Base-by-base conservation (phyloP, 345 rosid species). In the Citrus australasica region DNA sequence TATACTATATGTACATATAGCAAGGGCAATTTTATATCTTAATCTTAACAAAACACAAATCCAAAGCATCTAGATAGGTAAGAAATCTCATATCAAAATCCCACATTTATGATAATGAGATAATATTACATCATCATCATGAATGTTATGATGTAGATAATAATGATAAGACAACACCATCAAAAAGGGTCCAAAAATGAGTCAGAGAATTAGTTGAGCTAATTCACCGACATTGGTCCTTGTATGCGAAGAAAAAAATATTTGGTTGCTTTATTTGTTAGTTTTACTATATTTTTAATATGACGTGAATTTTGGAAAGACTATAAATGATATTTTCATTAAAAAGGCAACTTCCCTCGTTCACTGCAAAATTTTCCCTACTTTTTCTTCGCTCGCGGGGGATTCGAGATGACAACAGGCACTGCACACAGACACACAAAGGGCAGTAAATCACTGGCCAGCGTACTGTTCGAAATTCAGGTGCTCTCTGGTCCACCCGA, bases 381-480 rank as follows among this genome's bases (percentile, higher is more conserved):
- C 82, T 77, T 83, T 83, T 68, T 77, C 87, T 79, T 77, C 70
- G 87, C 76, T 84, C 71, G 84, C 82, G 87, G 87, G 85, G 82
- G 82, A 79, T 82, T 86, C 77, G 79, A 85, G 86, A 84, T 63
- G 77, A 76, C 78, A 79, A 82, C 83, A 78, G 84, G 35, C 81
- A 79, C 59, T 73, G 82, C 16, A 71, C 67, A 68, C 19, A 71
- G 25, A 79, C 56, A 81, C 37, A 55, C 75, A 9, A 48, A 14
- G 32, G 17, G 48, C 65, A 10, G 67, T 11, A 25, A 64, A 69
- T 79, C 78, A 66, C 78, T 75, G 72, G 67, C 60, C 76, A 71
- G 78, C 33, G n/a, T 53, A 65, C 71, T 67, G 77, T 67, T 79
- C 79, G 55, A 67, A 70, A 37, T 79, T 83, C 86, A 79, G 85